These are phyloP conservation scores for Cymbopogon citratus DNA, from an alignment of 176 grass and related monocot genomes.

Conservation along the genomic window DNA sequence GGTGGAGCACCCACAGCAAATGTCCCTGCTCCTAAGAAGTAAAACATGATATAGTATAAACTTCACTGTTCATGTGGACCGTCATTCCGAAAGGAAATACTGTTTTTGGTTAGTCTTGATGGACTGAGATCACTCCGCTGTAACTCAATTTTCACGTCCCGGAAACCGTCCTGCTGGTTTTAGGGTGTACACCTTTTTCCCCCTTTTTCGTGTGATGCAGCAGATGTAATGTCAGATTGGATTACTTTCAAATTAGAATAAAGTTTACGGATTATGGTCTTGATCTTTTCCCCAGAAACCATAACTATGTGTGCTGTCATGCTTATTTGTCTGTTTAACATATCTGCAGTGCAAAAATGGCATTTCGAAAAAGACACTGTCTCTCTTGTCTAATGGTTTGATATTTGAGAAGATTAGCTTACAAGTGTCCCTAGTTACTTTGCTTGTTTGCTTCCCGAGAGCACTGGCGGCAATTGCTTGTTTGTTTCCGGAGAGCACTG, in stretches of 20 bases:
- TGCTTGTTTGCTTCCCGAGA: neutral
- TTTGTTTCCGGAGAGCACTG: neutral
- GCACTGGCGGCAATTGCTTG: too few species aligned
- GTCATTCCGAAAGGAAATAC: constrained; percentile 26
- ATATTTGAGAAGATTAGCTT: neutral
- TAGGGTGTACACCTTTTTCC: neutral
- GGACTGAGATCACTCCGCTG: constrained; percentile 26
- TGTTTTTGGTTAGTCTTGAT: constrained; percentile 31
- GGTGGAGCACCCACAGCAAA: constrained; percentile 7
- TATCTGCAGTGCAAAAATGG: neutral
- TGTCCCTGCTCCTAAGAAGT: constrained; percentile 21
- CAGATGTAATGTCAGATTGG: constrained; percentile 9
- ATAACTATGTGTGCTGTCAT: too few species aligned
- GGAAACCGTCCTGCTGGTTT: neutral
- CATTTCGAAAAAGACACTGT: neutral
- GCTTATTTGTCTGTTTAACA: too few species aligned
- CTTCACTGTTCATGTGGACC: neutral
- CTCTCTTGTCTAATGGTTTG: neutral
- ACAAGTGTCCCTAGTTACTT: neutral
- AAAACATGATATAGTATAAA: constrained; percentile 22
- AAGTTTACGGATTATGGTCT: constrained; percentile 15
- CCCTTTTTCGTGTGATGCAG: neutral
- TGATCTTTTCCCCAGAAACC: too few species aligned
- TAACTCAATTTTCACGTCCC: constrained; percentile 7
- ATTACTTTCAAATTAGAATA: constrained; percentile 35